Base-by-base conservation (phyloP, 306 rosid species). In the Lathyrus oleraceus region DNA sequence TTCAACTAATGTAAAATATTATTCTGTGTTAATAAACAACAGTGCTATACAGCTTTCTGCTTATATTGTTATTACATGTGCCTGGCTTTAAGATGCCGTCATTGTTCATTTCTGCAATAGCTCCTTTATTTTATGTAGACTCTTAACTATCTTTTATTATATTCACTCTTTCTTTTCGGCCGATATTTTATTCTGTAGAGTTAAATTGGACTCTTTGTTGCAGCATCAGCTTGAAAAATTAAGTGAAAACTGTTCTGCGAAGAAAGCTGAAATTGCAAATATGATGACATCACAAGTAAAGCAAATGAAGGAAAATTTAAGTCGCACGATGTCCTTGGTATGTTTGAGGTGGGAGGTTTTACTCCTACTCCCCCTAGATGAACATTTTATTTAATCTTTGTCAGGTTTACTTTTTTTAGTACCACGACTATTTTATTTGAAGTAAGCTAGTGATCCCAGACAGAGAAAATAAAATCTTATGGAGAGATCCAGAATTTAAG, bases 251-350 rank as follows among this genome's bases (percentile, higher is more conserved):
- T 70, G 54, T 28, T 69, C 77, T 9, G 51, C 67, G 81, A 88
- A 90, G 81, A 93, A 81, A 72, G 69, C 45, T 52, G 83, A 82
- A 69, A 87, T 93, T 42, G 73, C 78, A 52, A 42, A 51, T 70
- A 86, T 90, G 96, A 85, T 70, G 67, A 88, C 94, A 16, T 71
- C 90, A 35, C 90, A 90, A 83, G 85, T 85, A 65, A 82, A 85
- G 72, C 80, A 85, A 81, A 70, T 76, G 94, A 87, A 83, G 85
- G 89, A 84, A 38, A 81, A 75, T 36, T 73, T 88, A 82, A 81
- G 80, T 56, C 83, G 75, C 66, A 79, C 79, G 40, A 71, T 88
- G 80, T 49, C 94, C 51, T 58, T 20, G 98, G 98, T 93, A 85
- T 44, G 84, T 79, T 76, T 9, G 53, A 23, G 27, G 52, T 57